Percentiles rank a stretch among this genome's conserved stretches.
These are phyloP conservation scores for Porodaedalea pini DNA, from an alignment of 1,284 basidiomycete species.

Conservation along the genomic window DNA sequence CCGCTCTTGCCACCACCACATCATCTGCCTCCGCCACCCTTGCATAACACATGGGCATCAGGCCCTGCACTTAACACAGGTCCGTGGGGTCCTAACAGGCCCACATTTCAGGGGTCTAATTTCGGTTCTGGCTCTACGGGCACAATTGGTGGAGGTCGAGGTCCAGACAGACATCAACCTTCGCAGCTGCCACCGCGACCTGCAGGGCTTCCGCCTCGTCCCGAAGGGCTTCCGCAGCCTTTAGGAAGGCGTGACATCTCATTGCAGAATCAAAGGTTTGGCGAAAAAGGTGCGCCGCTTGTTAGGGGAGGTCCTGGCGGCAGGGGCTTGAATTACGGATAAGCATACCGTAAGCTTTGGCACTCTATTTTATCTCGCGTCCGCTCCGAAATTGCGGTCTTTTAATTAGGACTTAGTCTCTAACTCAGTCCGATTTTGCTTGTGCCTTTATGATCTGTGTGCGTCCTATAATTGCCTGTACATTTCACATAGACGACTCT, in stretches of 20 bases:
- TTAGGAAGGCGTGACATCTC: not conserved
- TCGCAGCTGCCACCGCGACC: constrained; percentile 15
- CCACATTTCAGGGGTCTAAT: not conserved
- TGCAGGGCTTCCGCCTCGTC: constrained; percentile 17
- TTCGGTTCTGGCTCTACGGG: not conserved
- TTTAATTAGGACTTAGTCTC: too few species aligned
- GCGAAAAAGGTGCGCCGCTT: not conserved
- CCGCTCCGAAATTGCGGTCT: too few species aligned
- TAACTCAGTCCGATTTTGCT: too few species aligned
- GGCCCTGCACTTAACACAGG: not conserved
- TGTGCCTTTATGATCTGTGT: too few species aligned
- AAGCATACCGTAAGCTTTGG: not conserved
- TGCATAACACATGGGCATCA: constrained; percentile 1
- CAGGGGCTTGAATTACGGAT: constrained; percentile 2
- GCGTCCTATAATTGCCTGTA: too few species aligned
- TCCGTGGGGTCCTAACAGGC: not conserved
- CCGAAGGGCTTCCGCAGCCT: not conserved
- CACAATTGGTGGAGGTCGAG: not conserved
- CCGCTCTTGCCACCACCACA: not conserved
- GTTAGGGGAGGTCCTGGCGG: not conserved
- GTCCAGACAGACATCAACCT: not conserved
- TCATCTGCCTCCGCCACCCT: not conserved
- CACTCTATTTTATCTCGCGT: too few species aligned
- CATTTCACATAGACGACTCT: too few species aligned
- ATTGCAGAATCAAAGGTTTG: not conserved